Evolutionary conservation across 2,329 filamentous ascomycete genomes (phyloP), one percentile per base, ranked within the genome.

Genomic region (Aureobasidium melanogenum): DNA sequence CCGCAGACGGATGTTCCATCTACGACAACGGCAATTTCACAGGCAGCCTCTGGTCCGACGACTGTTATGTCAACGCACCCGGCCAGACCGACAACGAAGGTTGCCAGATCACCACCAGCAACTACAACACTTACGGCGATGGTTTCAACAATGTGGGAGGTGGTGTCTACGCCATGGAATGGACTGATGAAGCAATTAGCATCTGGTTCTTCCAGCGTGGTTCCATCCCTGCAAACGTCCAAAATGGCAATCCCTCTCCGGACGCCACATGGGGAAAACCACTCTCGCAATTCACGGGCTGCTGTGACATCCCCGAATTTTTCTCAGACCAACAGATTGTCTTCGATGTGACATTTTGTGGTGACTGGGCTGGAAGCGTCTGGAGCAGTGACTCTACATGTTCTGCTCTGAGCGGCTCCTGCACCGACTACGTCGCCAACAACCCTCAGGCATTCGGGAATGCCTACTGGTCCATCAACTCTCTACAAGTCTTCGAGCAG

Each of bases 291-390:
- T 90, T 89, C 72, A 75, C 34, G 71, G 80, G 82, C 1, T 77
- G 76, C 64, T 93, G 89, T 73, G 73, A 88, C 68, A 84, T 92
- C 63, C 78, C 85, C 66, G 63, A 74, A 2, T 80, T 86, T 75
- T 91, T 93, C 75, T 74, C 74, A 61, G 73, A 85, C 64, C 80
- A 91, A 74, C 82, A 85, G 67, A 66, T 72, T 34, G 64, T 71
- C 57, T 66, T 71, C 60, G 64, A 69, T 61, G 67, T 64, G 26
- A 70, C 72, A 17, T 76, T 76, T 65, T 77, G 75, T 62, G 75
- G 75, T 36, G 69, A 73, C 52, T 76, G 71, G 70, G 74, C 73
- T 7, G 73, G 72, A 38, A 67, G 67, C 24, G 65, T 68, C 9
- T 74, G 71, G 67, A 61, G 62, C 10, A 64, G 60, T 83, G 93